These are phyloP conservation scores for Rhodofomes roseus DNA, from an alignment of 1,284 basidiomycete species.

Conservation along the genomic window DNA sequence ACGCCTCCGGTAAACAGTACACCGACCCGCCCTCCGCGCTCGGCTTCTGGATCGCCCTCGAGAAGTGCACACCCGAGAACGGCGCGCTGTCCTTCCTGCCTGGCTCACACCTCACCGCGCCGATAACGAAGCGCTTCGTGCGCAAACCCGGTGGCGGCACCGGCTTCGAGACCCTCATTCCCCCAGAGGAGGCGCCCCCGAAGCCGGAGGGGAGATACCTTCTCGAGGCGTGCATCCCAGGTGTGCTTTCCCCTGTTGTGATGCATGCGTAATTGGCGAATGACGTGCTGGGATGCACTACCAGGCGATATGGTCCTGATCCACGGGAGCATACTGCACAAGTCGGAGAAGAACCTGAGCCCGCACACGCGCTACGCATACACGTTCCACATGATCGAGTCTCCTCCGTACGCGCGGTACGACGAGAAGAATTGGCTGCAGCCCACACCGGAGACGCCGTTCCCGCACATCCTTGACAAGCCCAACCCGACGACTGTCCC, in stretches of 20 bases:
- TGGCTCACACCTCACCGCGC: conserved; percentile 77
- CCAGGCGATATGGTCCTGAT: conserved; percentile 89
- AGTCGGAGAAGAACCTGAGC: conserved; percentile 78
- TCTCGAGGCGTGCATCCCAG: conserved; percentile 73
- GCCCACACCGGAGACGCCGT: conserved; percentile 78
- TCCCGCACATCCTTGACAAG: conserved; percentile 61
- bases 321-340: conserved; percentile 87
- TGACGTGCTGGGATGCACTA: not conserved
- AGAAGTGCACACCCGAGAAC: conserved; percentile 80
- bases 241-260: conserved; percentile 33
- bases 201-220: conserved; percentile 56
- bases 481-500: conserved; percentile 26
- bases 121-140: conserved; percentile 81
- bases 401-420: conserved; percentile 58
- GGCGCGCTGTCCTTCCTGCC: conserved; percentile 91
- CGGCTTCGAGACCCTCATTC: conserved; percentile 65
- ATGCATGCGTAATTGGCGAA: not conserved
- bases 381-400: conserved; percentile 91
- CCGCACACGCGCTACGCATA: conserved; percentile 81
- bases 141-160: conserved; percentile 72
- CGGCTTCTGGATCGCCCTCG: conserved; percentile 95
- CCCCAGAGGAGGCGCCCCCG: conserved; percentile 40
- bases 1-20: conserved; percentile 50
- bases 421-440: conserved; percentile 89
- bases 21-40: conserved; percentile 89